Evolutionary conservation across 495 filamentous ascomycete genomes (phyloP).

Genomic region (Penicillium cinerascens): DNA sequence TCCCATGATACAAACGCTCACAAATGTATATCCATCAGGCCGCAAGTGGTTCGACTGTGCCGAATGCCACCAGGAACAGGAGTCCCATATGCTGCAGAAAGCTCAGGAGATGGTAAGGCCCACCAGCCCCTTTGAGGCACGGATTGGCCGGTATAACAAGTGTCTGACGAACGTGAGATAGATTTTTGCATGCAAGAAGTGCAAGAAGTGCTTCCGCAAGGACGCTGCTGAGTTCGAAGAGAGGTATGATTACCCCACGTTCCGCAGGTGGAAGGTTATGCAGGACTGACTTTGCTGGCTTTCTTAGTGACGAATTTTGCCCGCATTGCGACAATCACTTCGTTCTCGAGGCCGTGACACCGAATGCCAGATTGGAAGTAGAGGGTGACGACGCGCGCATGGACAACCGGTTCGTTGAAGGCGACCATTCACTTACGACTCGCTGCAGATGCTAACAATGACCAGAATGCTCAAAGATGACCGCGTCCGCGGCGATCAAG

Average conservation of each 20-base stretch:
- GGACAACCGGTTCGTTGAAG: constrained; percentile 56
- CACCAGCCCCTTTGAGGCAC: not conserved
- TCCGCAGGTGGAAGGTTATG: not conserved
- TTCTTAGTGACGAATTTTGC: constrained; percentile 86
- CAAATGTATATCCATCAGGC: constrained; percentile 48
- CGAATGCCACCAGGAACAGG: constrained; percentile 84
- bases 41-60: constrained; percentile 98
- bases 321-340: constrained; percentile 99
- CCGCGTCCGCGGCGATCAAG: constrained; percentile 59
- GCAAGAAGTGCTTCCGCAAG: constrained; percentile 96
- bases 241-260: constrained; percentile 40
- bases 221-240: constrained; percentile 89
- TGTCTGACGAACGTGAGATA: constrained; percentile 17
- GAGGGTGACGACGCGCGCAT: constrained; percentile 86
- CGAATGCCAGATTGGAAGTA: constrained; percentile 73
- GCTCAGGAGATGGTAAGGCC: constrained; percentile 70
- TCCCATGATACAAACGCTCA: not conserved
- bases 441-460: constrained; percentile 1
- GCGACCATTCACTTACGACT: not conserved
- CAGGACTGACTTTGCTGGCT: not conserved
- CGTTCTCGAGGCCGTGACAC: constrained; percentile 79
- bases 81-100: constrained; percentile 71
- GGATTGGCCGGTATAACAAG: not conserved
- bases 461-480: constrained; percentile 92
- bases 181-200: constrained; percentile 95